Evolutionary conservation across 148 eudicot species (phyloP).

Genomic region (Diospyros lotus): DNA sequence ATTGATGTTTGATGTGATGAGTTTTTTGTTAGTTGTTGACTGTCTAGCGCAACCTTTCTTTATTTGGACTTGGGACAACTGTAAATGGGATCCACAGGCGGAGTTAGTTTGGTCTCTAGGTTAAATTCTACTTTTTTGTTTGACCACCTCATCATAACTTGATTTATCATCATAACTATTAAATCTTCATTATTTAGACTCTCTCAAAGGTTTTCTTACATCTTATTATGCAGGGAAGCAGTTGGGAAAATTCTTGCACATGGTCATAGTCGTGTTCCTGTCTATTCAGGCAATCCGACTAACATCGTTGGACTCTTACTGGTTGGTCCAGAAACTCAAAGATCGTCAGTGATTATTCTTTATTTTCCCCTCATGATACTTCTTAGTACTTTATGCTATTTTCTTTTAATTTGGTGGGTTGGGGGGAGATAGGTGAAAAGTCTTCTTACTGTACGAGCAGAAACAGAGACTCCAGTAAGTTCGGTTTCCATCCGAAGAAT

Average conservation of each 20-base stretch:
- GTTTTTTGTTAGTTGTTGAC: too few species aligned
- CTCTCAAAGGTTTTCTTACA: background rate
- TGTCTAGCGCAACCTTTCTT: too few species aligned
- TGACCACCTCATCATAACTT: too few species aligned
- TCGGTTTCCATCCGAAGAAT: constrained; percentile 86
- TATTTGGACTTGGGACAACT: too few species aligned
- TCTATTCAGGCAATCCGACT: constrained; percentile 67
- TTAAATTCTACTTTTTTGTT: too few species aligned
- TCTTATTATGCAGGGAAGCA: constrained; percentile 61
- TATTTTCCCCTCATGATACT: background rate
- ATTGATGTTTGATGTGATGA: too few species aligned
- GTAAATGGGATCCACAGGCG: too few species aligned
- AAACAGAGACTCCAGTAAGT: constrained; percentile 88
- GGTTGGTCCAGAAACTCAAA: constrained; percentile 36
- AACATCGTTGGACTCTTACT: constrained; percentile 84
- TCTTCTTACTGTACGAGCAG: constrained; percentile 90
- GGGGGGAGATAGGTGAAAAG: constrained; percentile 60
- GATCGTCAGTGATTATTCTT: background rate
- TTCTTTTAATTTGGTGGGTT: background rate
- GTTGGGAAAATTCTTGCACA: constrained; percentile 90
- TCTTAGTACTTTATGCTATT: background rate
- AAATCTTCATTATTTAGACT: background rate
- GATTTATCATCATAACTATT: too few species aligned
- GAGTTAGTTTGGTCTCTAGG: too few species aligned
- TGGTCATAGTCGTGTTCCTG: constrained; percentile 95